Evolutionary conservation across 768 basidiomycete genomes (phyloP).

Genomic region (Vararia minispora): DNA sequence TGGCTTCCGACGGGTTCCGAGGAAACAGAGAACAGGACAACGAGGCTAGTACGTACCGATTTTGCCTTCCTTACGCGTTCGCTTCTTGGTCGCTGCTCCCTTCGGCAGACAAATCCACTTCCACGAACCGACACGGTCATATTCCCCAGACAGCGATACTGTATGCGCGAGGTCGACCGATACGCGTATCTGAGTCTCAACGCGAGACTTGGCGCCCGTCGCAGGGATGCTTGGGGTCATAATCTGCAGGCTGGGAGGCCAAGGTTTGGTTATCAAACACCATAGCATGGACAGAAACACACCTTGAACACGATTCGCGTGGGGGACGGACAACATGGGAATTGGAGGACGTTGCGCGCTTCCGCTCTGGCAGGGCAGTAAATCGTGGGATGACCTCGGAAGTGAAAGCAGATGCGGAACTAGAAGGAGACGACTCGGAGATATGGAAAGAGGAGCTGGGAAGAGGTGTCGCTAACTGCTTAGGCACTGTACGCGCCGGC

Average conservation of each 20-base stretch:
- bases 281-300: constrained; percentile 18
- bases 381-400: background rate
- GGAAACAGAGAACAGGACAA: constrained; percentile 13
- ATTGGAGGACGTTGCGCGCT: background rate
- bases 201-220: constrained; percentile 78
- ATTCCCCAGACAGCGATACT: constrained; percentile 48
- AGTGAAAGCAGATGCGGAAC: background rate
- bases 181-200: constrained; percentile 91
- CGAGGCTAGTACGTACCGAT: constrained; percentile 40
- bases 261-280: background rate
- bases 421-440: constrained; percentile 2
- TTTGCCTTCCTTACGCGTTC: constrained; percentile 76
- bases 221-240: constrained; percentile 77
- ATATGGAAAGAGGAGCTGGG: constrained; percentile 4
- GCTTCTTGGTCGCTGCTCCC: constrained; percentile 75
- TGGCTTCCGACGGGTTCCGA: background rate
- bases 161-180: constrained; percentile 69
- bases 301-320: constrained; percentile 73
- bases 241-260: constrained; percentile 52
- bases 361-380: too few species aligned
- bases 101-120: constrained; percentile 75
- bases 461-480: constrained; percentile 1
- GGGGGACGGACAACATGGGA: constrained; percentile 40
- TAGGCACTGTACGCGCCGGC: too few species aligned
- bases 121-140: constrained; percentile 83